These are phyloP conservation scores for Verticillium zaregamsianum DNA, from an alignment of 2,329 filamentous ascomycete species.

Conservation along the genomic window DNA sequence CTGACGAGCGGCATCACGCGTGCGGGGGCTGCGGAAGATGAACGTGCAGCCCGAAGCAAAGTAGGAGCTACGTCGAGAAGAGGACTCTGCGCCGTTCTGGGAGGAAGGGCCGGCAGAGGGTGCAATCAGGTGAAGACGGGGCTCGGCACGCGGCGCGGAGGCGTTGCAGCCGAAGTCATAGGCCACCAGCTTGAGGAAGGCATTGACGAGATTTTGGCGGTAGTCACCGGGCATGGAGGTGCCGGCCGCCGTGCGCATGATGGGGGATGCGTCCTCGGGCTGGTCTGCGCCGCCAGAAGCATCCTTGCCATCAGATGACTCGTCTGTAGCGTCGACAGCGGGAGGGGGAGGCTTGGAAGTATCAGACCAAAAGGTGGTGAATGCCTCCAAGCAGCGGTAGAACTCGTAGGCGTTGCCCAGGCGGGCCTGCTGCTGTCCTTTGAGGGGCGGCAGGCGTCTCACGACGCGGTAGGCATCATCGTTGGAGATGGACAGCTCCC, in stretches of 20 bases:
- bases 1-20: constrained; percentile 55
- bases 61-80: constrained; percentile 42
- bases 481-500: constrained; percentile 53
- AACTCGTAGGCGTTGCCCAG: constrained; percentile 64
- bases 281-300: constrained; percentile 9
- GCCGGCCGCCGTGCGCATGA: constrained; percentile 43
- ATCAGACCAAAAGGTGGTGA: constrained; percentile 60
- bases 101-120: constrained; percentile 13
- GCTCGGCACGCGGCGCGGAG: constrained; percentile 51
- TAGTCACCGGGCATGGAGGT: constrained; percentile 54
- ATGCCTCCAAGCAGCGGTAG: constrained; percentile 56
- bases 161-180: constrained; percentile 65
- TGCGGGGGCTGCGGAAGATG: constrained; percentile 54
- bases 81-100: neutral
- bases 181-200: constrained; percentile 60
- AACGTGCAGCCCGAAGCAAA: constrained; percentile 57
- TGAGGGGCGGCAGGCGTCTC: constrained; percentile 50
- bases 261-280: constrained; percentile 6
- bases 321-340: constrained; percentile 14
- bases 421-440: constrained; percentile 48
- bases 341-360: constrained; percentile 37
- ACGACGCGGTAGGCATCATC: constrained; percentile 58
- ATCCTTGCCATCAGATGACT: constrained; percentile 4
- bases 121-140: constrained; percentile 49
- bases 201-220: constrained; percentile 51